Percentiles rank a stretch among this genome's conserved stretches.
These are phyloP conservation scores for Escovopsis weberi DNA, from an alignment of 2,329 filamentous ascomycete genomes.

Conservation along the genomic window DNA sequence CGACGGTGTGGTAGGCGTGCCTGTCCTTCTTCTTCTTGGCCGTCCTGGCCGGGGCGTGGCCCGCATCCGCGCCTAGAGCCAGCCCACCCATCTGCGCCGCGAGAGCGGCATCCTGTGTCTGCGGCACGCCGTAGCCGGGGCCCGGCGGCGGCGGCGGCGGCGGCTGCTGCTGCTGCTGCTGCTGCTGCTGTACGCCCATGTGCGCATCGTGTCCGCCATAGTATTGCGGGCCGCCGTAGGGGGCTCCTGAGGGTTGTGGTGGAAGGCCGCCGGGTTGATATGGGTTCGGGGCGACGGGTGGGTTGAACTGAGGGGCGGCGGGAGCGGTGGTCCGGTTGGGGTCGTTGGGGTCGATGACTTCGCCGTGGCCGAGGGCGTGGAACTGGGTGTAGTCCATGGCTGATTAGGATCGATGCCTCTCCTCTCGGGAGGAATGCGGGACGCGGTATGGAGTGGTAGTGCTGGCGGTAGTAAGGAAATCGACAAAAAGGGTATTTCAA, in stretches of 20 bases:
- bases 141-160: conserved; percentile 14
- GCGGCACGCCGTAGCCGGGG: conserved; percentile 15
- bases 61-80: conserved; percentile 37
- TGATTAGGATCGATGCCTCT: background rate
- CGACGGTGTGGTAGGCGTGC: conserved; percentile 81
- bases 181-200: conserved; percentile 8
- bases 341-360: conserved; percentile 39
- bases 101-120: conserved; percentile 34
- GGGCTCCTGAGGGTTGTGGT: conserved; percentile 29
- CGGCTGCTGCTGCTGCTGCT: no score
- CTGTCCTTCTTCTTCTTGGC: conserved; percentile 73
- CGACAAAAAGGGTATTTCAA: background rate
- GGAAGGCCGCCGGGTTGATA: conserved; percentile 35
- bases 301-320: conserved; percentile 40
- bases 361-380: conserved; percentile 41
- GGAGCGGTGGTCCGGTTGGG: conserved; percentile 35
- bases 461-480: background rate
- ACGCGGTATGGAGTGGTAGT: background rate
- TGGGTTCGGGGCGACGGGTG: conserved; percentile 36
- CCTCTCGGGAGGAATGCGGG: background rate
- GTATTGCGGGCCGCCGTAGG: conserved; percentile 14
- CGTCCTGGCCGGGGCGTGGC: conserved; percentile 39
- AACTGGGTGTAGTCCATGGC: conserved; percentile 45
- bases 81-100: conserved; percentile 67
- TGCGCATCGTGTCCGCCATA: conserved; percentile 9